These are phyloP conservation scores for Sarocladium brachiariae DNA, from an alignment of 2,329 filamentous ascomycete genomes.

Conservation along the genomic window DNA sequence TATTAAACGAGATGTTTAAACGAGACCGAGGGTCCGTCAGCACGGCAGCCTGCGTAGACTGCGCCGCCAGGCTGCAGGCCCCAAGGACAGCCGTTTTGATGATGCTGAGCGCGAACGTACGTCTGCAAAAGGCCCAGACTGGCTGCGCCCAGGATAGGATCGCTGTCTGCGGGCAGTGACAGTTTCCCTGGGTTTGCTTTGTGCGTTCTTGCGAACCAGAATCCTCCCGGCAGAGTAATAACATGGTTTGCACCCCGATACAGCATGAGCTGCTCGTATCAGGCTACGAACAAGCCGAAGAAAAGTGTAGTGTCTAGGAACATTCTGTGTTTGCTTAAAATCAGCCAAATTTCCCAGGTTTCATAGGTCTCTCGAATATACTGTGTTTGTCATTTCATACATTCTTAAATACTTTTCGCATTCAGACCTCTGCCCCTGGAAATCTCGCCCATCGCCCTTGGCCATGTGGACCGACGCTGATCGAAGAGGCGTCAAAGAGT, in stretches of 20 bases:
- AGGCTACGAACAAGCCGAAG: background rate
- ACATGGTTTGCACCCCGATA: background rate
- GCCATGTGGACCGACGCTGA: background rate
- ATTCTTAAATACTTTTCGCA: background rate
- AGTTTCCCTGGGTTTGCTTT: background rate
- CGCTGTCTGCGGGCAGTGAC: background rate
- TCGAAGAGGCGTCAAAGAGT: too few relatives aligned
- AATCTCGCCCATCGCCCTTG: background rate
- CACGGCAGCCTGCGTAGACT: background rate
- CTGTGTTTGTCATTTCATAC: background rate
- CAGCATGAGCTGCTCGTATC: background rate
- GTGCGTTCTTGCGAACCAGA: background rate
- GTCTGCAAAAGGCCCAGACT: background rate
- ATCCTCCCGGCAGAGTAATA: background rate
- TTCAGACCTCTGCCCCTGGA: background rate
- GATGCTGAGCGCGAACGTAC: background rate
- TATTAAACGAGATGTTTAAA: background rate
- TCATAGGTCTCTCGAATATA: background rate
- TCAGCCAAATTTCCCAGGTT: background rate
- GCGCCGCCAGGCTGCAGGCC: background rate
- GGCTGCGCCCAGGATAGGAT: background rate
- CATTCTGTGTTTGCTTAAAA: background rate
- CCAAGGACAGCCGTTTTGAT: background rate
- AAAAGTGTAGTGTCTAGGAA: background rate
- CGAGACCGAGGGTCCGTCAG: background rate